Percentiles rank a stretch among this genome's conserved stretches.
Conservation (phyloP, 768 basidiomycete species). For the Leucocoprinus sp. region DNA sequence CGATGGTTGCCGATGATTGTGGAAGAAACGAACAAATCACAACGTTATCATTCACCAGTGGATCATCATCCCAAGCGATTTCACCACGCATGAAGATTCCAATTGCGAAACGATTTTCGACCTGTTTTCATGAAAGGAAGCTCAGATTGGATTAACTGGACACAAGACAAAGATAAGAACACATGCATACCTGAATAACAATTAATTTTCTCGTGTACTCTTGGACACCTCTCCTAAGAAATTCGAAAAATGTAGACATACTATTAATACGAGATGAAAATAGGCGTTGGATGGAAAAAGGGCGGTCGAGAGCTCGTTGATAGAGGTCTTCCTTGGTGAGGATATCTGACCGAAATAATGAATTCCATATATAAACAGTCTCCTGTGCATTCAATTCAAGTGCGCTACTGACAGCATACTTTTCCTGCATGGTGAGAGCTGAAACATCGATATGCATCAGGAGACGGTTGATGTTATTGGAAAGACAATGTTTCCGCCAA, state of each 20-base stretch:
- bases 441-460: slow-evolving; percentile 48
- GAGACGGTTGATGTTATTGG: slow-evolving; percentile 35
- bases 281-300: slow-evolving; percentile 49
- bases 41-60: slow-evolving; percentile 48
- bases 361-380: slow-evolving; percentile 54
- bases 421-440: slow-evolving; percentile 45
- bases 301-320: slow-evolving; percentile 40
- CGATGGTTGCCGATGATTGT: slow-evolving; percentile 35
- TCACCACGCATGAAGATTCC: slow-evolving; percentile 58
- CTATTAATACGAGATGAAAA: slow-evolving; percentile 51
- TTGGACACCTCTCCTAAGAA: slow-evolving; percentile 45
- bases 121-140: slow-evolving; percentile 36
- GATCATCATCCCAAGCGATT: slow-evolving; percentile 51
- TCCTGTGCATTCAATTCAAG: slow-evolving; percentile 32
- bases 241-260: slow-evolving; percentile 51
- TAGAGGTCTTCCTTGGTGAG: slow-evolving; percentile 42
- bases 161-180: too few relatives aligned
- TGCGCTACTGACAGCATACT: slow-evolving; percentile 38
- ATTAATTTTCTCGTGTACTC: slow-evolving; percentile 53
- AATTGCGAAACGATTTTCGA: slow-evolving; percentile 51
- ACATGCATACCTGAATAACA: slow-evolving; percentile 52
- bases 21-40: slow-evolving; percentile 59
- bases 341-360: slow-evolving; percentile 53
- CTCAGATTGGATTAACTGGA: too few relatives aligned
- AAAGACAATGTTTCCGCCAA: slow-evolving; percentile 33